phyloP scores from a whole-genome alignment of 306 rosid species.

The Cicer bijugum region DNA sequence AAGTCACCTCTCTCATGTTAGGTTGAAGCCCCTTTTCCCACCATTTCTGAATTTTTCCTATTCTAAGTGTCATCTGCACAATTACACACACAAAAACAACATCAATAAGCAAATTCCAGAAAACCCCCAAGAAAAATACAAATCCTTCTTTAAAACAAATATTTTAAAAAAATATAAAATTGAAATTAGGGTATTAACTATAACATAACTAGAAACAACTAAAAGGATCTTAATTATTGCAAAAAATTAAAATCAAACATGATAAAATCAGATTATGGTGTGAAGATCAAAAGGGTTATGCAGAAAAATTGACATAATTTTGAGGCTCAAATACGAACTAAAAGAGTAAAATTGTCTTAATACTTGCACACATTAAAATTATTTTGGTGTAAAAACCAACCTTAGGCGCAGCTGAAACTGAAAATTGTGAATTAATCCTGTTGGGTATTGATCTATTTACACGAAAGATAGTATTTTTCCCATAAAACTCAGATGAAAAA shows the following conservation, averaged over 20 bases:
- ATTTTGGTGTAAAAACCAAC: slow-evolving; percentile 41
- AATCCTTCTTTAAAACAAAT: background rate
- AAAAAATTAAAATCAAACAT: background rate
- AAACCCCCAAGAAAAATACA: slow-evolving; percentile 16
- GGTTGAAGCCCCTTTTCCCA: slow-evolving; percentile 88
- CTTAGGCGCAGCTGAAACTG: slow-evolving; percentile 54
- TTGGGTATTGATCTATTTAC: slow-evolving; percentile 43
- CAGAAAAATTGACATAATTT: background rate
- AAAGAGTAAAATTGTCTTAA: background rate
- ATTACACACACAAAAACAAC: slow-evolving; percentile 7
- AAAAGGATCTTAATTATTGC: background rate
- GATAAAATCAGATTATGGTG: background rate
- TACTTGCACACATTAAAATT: background rate
- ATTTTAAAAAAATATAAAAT: background rate
- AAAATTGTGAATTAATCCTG: slow-evolving; percentile 37
- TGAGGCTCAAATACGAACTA: background rate
- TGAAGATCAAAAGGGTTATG: background rate
- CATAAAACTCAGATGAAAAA: slow-evolving; percentile 53
- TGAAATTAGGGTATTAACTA: background rate
- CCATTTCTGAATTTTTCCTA: slow-evolving; percentile 81
- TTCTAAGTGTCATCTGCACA: slow-evolving; percentile 52
- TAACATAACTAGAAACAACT: background rate
- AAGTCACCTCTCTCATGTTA: slow-evolving; percentile 74
- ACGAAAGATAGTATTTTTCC: slow-evolving; percentile 46
- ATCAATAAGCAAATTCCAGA: background rate